Evolutionary conservation across 148 eudicot species (phyloP).

Genomic region (Dysphania ambrosioides): DNA sequence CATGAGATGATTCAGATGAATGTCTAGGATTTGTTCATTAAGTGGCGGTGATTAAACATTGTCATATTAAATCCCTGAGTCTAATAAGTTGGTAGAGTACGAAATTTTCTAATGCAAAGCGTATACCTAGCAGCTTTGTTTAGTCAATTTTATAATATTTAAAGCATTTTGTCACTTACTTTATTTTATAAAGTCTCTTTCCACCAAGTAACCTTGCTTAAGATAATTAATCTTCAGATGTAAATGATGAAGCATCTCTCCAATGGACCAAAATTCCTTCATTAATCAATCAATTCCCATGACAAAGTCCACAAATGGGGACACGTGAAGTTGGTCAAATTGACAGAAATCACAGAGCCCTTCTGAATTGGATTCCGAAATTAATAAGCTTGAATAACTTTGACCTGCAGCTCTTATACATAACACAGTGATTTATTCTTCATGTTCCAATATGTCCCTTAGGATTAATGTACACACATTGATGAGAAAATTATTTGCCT

Average conservation of each 20-base stretch:
- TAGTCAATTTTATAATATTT: constrained; percentile 1
- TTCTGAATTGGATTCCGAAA: background rate
- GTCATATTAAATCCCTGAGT: background rate
- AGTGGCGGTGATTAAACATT: background rate
- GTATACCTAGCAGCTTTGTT: background rate
- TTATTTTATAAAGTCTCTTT: background rate
- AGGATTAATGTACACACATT: background rate
- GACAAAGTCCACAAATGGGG: background rate
- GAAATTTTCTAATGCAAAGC: background rate
- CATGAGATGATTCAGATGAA: background rate
- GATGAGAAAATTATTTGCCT: no score
- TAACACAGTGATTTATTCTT: background rate
- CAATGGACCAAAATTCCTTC: background rate
- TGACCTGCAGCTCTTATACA: constrained; percentile 11
- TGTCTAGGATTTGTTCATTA: background rate
- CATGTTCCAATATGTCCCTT: background rate
- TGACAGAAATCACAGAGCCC: constrained; percentile 14
- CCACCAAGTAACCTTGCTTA: background rate
- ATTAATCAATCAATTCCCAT: background rate
- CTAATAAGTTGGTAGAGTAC: constrained; percentile 1
- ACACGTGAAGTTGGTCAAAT: constrained; percentile 9
- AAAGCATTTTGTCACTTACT: background rate
- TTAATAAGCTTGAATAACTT: background rate
- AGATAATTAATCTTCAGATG: background rate
- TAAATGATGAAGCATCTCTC: constrained; percentile 3